phyloP scores from a whole-genome alignment of 768 basidiomycete species.

The Suillus americanus region DNA sequence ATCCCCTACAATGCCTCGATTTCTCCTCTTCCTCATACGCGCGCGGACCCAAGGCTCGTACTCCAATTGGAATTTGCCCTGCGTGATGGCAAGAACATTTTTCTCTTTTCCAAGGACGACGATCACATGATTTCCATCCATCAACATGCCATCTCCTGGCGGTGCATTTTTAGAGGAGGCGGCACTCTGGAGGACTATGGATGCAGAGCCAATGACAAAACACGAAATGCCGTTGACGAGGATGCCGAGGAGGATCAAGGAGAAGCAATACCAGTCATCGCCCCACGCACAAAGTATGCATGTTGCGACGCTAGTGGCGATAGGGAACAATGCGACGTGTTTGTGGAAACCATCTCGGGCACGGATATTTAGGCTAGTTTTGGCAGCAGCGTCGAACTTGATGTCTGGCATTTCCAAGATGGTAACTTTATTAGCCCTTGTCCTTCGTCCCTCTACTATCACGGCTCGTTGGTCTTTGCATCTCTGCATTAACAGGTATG shows the following conservation, averaged over 20 bases:
- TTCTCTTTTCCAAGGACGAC: slow-evolving; percentile 18
- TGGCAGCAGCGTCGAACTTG: slow-evolving; percentile 1
- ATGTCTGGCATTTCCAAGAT: slow-evolving; percentile 17
- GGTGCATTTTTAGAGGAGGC: slow-evolving; percentile 11
- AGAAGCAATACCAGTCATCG: slow-evolving; percentile 31
- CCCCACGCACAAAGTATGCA: slow-evolving; percentile 24
- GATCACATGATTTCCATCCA: slow-evolving; percentile 10
- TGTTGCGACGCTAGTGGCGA: slow-evolving; percentile 21
- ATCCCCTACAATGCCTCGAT: neutral
- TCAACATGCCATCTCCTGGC: slow-evolving; percentile 17
- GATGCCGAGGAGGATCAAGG: slow-evolving; percentile 32
- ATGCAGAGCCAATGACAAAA: slow-evolving; percentile 23
- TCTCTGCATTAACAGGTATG: slow-evolving; percentile 25
- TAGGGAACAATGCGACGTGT: slow-evolving; percentile 22
- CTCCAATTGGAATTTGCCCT: slow-evolving; percentile 19
- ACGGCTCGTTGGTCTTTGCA: slow-evolving; percentile 9
- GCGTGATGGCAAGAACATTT: slow-evolving; percentile 17
- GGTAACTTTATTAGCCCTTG: slow-evolving; percentile 21
- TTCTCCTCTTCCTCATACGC: slow-evolving; percentile 8
- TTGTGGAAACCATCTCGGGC: slow-evolving; percentile 9
- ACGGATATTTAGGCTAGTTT: slow-evolving; percentile 1
- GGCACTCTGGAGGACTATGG: slow-evolving; percentile 7
- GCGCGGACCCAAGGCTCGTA: slow-evolving; percentile 15
- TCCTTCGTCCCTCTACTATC: slow-evolving; percentile 16
- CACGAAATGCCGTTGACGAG: slow-evolving; percentile 28